phyloP scores from a whole-genome alignment of 371 early-diverging fungal genomes.

The Rhizopus delemar region DNA sequence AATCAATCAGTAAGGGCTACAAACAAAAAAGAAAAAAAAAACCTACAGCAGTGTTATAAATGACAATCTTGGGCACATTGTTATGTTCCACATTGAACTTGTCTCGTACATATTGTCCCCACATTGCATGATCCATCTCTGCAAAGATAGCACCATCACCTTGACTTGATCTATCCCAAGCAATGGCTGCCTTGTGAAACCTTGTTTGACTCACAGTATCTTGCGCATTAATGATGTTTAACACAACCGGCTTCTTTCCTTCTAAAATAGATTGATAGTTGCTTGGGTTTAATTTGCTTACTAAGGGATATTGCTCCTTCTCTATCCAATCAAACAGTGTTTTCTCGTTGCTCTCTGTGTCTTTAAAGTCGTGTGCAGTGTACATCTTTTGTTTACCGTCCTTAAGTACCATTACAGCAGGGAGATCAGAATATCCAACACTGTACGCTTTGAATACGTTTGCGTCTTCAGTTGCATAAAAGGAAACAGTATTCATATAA shows the following conservation, averaged over 20 bases:
- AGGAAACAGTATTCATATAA: conserved; percentile 28
- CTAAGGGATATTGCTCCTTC: conserved; percentile 41
- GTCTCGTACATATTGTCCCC: conserved; percentile 20
- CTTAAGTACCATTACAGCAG: conserved; percentile 39
- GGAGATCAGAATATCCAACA: conserved; percentile 28
- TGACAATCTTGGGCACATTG: conserved; percentile 13
- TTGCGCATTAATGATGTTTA: conserved; percentile 28
- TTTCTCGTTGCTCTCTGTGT: conserved; percentile 23
- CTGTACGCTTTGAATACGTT: conserved; percentile 23
- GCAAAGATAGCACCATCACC: conserved; percentile 20
- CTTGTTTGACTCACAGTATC: conserved; percentile 18
- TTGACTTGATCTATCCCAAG: conserved; percentile 13
- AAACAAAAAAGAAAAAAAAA: not conserved
- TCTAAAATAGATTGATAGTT: conserved; percentile 39
- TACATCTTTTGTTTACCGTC: conserved; percentile 32
- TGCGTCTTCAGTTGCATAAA: conserved; percentile 38
- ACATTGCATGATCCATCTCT: conserved; percentile 24
- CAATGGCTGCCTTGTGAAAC: conserved; percentile 24
- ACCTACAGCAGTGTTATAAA: conserved; percentile 24
- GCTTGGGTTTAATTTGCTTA: conserved; percentile 31
- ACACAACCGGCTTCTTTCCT: conserved; percentile 31
- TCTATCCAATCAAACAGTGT: conserved; percentile 39
- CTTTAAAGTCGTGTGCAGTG: conserved; percentile 28
- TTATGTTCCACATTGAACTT: conserved; percentile 15
- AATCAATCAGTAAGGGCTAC: not conserved